Conservation (phyloP, 192 early-diverging fungal species). For the Rhizoclosmatium globosum region DNA sequence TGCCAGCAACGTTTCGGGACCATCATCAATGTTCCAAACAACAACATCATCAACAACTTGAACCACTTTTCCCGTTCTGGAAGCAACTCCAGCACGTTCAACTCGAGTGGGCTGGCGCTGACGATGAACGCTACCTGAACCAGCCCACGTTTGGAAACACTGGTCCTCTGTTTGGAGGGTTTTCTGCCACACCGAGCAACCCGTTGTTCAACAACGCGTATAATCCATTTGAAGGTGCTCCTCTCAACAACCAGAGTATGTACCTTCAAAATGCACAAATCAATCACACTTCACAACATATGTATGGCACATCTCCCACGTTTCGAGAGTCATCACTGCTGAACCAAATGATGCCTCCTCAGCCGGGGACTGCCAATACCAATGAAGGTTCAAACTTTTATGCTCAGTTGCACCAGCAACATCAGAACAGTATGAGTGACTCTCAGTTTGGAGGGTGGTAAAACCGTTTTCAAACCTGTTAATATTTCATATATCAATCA, state of each 20-base stretch:
- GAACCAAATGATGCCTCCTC: not conserved
- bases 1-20: constrained; percentile 42
- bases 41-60: constrained; percentile 4
- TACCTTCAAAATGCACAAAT: not conserved
- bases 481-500: no score
- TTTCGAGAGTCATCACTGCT: not conserved
- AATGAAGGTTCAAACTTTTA: no score
- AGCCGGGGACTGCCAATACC: no score
- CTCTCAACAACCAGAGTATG: not conserved
- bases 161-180: not conserved
- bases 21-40: constrained; percentile 7
- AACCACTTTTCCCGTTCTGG: not conserved
- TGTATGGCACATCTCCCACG: not conserved
- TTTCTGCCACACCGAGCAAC: not conserved
- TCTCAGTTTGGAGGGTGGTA: no score
- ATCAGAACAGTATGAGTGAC: no score
- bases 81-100: not conserved
- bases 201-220: constrained; percentile 22
- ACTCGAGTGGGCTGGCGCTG: not conserved
- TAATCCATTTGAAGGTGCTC: not conserved
- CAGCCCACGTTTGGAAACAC: not conserved
- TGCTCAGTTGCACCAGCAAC: no score
- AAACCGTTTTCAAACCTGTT: no score
- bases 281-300: no score
- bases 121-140: not conserved